Evolutionary conservation across 1,284 basidiomycete species (phyloP).

Genomic region (Laetiporus sulphureus): DNA sequence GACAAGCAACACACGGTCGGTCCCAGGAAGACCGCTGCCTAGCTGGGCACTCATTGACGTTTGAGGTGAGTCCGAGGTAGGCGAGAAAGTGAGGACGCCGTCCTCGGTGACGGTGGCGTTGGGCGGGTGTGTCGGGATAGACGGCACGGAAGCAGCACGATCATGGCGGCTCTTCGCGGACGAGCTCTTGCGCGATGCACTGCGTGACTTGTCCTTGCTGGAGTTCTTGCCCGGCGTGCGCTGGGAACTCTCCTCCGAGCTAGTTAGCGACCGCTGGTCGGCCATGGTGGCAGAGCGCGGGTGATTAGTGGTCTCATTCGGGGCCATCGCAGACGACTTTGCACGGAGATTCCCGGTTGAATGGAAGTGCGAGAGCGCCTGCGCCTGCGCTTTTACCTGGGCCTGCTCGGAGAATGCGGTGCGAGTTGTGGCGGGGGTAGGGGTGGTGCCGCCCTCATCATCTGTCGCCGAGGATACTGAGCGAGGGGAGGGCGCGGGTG

Average conservation of each 20-base stretch:
- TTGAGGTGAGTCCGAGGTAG: conserved; percentile 1
- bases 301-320: conserved; percentile 9
- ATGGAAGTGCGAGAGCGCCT: conserved; percentile 29
- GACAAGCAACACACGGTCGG: conserved; percentile 19
- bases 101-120: conserved; percentile 17
- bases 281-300: conserved; percentile 18
- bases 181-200: conserved; percentile 13
- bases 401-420: conserved; percentile 16
- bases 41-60: conserved; percentile 23
- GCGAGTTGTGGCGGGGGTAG: conserved; percentile 23
- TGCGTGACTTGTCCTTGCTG: conserved; percentile 20
- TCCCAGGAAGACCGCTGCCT: conserved; percentile 16
- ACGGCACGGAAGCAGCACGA: conserved; percentile 20
- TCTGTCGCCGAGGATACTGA: conserved; percentile 5
- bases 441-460: conserved; percentile 25
- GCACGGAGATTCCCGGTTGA: conserved; percentile 34
- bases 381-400: conserved; percentile 15
- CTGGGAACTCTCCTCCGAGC: conserved; percentile 11
- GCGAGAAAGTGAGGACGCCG: conserved; percentile 9
- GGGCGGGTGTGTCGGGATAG: conserved; percentile 14
- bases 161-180: conserved; percentile 15
- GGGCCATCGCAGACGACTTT: conserved; percentile 16
- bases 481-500: conserved; percentile 6
- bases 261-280: conserved; percentile 6
- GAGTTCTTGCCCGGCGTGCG: conserved; percentile 19